These are phyloP conservation scores for Starmerella bacillaris DNA, from an alignment of 805 yeast genomes.

Conservation along the genomic window DNA sequence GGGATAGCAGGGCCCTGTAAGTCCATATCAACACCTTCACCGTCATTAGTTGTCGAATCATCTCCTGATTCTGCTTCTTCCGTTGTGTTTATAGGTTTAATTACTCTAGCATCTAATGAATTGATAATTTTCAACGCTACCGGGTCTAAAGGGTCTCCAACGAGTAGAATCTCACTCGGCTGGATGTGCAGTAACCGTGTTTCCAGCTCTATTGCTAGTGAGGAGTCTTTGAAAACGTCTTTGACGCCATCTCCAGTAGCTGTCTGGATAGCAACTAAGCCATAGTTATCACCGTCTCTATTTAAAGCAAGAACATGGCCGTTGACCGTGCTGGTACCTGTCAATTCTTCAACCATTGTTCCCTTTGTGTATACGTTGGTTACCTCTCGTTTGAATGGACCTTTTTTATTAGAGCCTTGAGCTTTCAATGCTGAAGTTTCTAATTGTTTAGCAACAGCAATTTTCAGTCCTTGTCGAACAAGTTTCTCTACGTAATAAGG, in stretches of 20 bases:
- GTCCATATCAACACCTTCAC: not conserved
- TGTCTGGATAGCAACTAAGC: slow-evolving; percentile 49
- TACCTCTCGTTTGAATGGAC: slow-evolving; percentile 49
- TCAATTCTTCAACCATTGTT: slow-evolving; percentile 54
- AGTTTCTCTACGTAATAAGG: slow-evolving; percentile 61
- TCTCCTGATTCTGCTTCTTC: slow-evolving; percentile 1
- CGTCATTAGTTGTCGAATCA: not conserved
- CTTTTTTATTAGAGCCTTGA: slow-evolving; percentile 32
- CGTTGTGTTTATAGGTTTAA: slow-evolving; percentile 19
- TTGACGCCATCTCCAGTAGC: slow-evolving; percentile 57
- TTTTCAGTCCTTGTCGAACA: slow-evolving; percentile 53
- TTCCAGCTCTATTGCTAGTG: slow-evolving; percentile 43
- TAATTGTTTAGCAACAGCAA: slow-evolving; percentile 72
- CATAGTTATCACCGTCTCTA: slow-evolving; percentile 15
- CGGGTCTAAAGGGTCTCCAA: slow-evolving; percentile 21
- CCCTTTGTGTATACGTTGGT: slow-evolving; percentile 65
- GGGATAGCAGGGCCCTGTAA: not conserved
- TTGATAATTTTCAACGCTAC: slow-evolving; percentile 4
- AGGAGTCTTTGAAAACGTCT: slow-evolving; percentile 51
- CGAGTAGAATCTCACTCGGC: slow-evolving; percentile 54
- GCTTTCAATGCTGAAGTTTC: slow-evolving; percentile 65
- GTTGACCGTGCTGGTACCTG: slow-evolving; percentile 11
- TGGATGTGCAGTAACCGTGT: slow-evolving; percentile 55
- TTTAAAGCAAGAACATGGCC: slow-evolving; percentile 18
- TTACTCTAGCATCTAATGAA: slow-evolving; percentile 8